These are phyloP conservation scores for Leonotis leonurus DNA, from an alignment of 257 asterid genomes.

Conservation along the genomic window DNA sequence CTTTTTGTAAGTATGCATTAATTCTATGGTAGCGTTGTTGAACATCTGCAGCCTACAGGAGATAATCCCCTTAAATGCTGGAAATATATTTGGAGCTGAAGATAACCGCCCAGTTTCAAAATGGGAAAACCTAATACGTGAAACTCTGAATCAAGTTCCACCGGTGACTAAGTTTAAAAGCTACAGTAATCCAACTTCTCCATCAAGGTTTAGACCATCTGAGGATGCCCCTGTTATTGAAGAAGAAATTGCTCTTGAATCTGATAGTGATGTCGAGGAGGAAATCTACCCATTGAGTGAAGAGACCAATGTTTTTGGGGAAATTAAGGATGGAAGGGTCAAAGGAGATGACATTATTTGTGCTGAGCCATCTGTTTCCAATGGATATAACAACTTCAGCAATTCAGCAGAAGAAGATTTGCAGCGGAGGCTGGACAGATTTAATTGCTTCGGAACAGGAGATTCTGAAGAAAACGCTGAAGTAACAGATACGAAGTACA, in stretches of 20 bases:
- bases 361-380: conserved; percentile 25
- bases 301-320: conserved; percentile 35
- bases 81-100: conserved; percentile 88
- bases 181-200: conserved; percentile 86
- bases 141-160: conserved; percentile 57
- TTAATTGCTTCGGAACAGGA: conserved; percentile 44
- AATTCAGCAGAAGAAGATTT: conserved; percentile 25
- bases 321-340: conserved; percentile 23
- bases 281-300: conserved; percentile 62
- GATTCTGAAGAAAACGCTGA: conserved; percentile 33
- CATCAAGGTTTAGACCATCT: conserved; percentile 72
- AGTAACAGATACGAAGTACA: conserved; percentile 20
- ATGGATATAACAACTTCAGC: conserved; percentile 10
- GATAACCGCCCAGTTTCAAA: conserved; percentile 70
- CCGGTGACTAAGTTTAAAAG: conserved; percentile 56
- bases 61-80: conserved; percentile 85
- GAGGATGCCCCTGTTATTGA: conserved; percentile 67
- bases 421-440: conserved; percentile 38
- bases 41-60: conserved; percentile 69
- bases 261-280: conserved; percentile 74
- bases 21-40: conserved; percentile 1
- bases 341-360: conserved; percentile 18
- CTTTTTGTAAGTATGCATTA: not conserved
- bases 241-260: conserved; percentile 52
- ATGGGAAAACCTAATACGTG: conserved; percentile 84